A percentile compares a stretch with the other conserved stretches of the same genome.
Conservation (phyloP, 1,139 yeast genomes). For the Scheffersomyces lignicola region DNA sequence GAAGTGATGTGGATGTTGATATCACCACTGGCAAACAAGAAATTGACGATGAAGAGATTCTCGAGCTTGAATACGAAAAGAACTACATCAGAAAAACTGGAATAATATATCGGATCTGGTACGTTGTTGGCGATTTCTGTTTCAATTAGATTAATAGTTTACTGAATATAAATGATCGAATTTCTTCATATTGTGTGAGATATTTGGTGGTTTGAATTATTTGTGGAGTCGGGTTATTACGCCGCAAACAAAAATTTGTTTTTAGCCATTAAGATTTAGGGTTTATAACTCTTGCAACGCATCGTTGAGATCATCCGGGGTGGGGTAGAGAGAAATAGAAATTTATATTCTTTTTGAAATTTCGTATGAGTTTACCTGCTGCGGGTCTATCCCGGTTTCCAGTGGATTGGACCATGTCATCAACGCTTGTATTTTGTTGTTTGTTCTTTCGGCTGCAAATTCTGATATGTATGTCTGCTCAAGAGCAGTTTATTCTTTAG, state of each 20-base stretch:
- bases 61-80: constrained; percentile 18
- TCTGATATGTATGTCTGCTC: constrained; percentile 51
- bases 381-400: no score
- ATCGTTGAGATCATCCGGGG: no score
- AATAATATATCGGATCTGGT: not conserved
- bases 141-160: constrained; percentile 1
- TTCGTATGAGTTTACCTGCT: no score
- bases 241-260: no score
- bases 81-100: constrained; percentile 1
- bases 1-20: constrained; percentile 35
- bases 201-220: no score
- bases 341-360: no score
- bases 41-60: constrained; percentile 35
- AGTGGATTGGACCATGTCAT: constrained; percentile 46
- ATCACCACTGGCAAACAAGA: constrained; percentile 35
- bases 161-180: no score
- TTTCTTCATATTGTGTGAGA: no score
- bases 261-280: no score
- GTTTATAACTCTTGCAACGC: no score
- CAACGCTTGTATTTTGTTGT: constrained; percentile 45
- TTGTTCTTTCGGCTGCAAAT: constrained; percentile 49
- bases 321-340: no score
- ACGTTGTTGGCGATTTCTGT: not conserved
- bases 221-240: no score
- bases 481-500: constrained; percentile 44